phyloP scores from a whole-genome alignment of 2,329 filamentous ascomycete species.

The Penicillium italicum region DNA sequence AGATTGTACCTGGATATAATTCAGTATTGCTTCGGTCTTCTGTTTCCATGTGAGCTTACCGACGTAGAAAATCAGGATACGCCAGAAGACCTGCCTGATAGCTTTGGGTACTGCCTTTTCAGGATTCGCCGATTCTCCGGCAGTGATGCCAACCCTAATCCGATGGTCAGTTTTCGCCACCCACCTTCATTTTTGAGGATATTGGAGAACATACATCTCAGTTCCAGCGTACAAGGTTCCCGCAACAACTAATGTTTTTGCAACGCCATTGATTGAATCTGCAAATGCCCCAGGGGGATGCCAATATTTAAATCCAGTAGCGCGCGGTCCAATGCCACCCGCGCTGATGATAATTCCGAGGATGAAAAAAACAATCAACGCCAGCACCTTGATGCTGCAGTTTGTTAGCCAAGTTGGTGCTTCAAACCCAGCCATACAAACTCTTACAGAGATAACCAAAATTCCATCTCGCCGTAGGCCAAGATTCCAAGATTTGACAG shows the following conservation, averaged over 20 bases:
- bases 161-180: constrained; percentile 1
- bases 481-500: constrained; percentile 43
- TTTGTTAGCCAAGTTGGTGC: neutral
- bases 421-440: neutral
- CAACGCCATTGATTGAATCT: constrained; percentile 37
- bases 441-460: constrained; percentile 38
- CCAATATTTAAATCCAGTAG: constrained; percentile 40
- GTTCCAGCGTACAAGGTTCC: constrained; percentile 36
- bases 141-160: constrained; percentile 35
- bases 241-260: constrained; percentile 35
- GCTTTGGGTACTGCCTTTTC: constrained; percentile 45
- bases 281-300: constrained; percentile 34
- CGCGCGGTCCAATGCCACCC: constrained; percentile 29
- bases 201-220: constrained; percentile 25
- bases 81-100: constrained; percentile 42
- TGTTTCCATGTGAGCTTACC: constrained; percentile 16
- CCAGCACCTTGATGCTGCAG: constrained; percentile 32
- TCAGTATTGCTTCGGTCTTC: neutral
- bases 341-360: constrained; percentile 34
- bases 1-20: constrained; percentile 53
- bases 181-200: fast-evolving
- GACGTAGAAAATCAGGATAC: constrained; percentile 59
- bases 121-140: constrained; percentile 42
- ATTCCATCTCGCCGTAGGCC: constrained; percentile 54
- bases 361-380: constrained; percentile 33